These are phyloP conservation scores for Pyricularia pennisetigena DNA, from an alignment of 2,329 filamentous ascomycete genomes.

Conservation along the genomic window DNA sequence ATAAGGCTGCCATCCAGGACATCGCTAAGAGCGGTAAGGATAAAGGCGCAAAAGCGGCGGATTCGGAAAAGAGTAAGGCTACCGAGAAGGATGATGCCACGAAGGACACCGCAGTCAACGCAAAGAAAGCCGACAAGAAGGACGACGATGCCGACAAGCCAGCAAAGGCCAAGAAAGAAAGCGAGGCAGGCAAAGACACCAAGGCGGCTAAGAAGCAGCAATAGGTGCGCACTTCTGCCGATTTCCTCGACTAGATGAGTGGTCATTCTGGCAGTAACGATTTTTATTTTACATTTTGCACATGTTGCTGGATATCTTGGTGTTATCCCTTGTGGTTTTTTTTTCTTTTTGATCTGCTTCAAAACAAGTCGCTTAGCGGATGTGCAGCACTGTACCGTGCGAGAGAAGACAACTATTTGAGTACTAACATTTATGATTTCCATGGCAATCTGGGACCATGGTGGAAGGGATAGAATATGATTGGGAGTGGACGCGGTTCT, in stretches of 20 bases:
- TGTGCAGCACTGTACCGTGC: not conserved
- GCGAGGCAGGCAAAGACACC: not conserved
- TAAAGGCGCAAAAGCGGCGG: slow-evolving; percentile 8
- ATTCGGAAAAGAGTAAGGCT: slow-evolving; percentile 19
- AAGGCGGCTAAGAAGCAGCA: slow-evolving; percentile 1
- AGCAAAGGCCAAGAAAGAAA: not conserved
- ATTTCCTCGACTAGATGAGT: not conserved
- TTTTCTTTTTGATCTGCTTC: not conserved
- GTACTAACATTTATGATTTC: not conserved
- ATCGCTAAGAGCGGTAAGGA: slow-evolving; percentile 47
- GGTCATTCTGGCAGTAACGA: not conserved
- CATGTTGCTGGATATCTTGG: slow-evolving; percentile 2
- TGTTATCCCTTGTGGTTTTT: not conserved
- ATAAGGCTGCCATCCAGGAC: slow-evolving; percentile 70
- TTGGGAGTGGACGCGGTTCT: not conserved
- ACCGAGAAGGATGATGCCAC: not conserved
- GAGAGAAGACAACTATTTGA: not conserved
- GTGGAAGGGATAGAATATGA: not conserved
- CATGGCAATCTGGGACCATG: not conserved
- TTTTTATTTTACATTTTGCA: not conserved
- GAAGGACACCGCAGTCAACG: not conserved
- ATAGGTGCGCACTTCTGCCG: not conserved
- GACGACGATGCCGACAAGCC: not conserved
- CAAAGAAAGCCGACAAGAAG: slow-evolving; percentile 6
- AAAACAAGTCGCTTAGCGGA: not conserved